Base-by-base conservation (phyloP, 345 rosid species). In the Hibiscus tridactylites region DNA sequence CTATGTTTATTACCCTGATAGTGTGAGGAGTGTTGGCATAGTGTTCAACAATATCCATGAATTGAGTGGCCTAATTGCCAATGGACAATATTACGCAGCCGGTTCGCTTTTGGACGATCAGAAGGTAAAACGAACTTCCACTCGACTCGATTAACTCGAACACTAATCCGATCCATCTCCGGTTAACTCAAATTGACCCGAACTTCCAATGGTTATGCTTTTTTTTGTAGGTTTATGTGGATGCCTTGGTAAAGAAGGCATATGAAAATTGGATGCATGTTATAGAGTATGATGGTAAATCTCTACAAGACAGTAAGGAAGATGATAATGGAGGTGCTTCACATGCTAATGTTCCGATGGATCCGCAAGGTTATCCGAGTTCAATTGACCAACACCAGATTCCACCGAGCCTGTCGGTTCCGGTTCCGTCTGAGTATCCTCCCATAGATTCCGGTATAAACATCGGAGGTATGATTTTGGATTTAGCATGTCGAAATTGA, bases 261-360 rank as follows among this genome's bases (percentile, higher is more conserved):
- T 95, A 95, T 81, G 99, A 92, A n/a, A 92, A 92, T 57, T 95
- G 99, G 99, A 85, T 79, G 79, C 91, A 86, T 63, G 98, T 92
- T 4, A 72, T 89, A 54, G 98, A 92, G 79, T 90, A 91, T 82
- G 98, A 95, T 72, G 90, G 90, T 68, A 89, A 89, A 75, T 90
- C 98, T 65, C 84, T 88, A 44, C 62, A 85, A 75, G 80, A 76
- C 78, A 80, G 80, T 73, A 80, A 83, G 74, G 86, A 90, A 82
- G 79, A 71, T 56, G 83, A 78, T 72, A 81, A 65, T 62, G 3
- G 72, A 19, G 85, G 68, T 77, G 47, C 77, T 57, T 72, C 82
- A 16, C 71, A 70, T 64, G 69, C 78, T 60, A 87, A 82, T 66
- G 50, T 70, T 73, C 76, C 73, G 33, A 24, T 77, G 10, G 76